A percentile compares a stretch with the other conserved stretches of the same genome.
Conservation (phyloP, 2,329 filamentous ascomycete genomes). For the Hirsutella thompsonii region DNA sequence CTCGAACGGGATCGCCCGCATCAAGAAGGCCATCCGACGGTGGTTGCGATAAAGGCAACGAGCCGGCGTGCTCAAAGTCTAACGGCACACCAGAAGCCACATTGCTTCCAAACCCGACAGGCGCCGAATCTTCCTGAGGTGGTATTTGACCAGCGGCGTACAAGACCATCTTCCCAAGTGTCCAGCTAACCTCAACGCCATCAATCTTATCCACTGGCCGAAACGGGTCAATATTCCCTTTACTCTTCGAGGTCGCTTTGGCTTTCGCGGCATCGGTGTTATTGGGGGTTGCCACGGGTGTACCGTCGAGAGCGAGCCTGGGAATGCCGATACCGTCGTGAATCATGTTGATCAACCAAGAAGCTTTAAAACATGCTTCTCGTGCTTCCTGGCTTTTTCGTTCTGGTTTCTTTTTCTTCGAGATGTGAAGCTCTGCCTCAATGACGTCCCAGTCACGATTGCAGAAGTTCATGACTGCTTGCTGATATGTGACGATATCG, state of each 20-base stretch:
- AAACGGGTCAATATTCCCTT: conserved; percentile 73
- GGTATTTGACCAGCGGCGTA: conserved; percentile 86
- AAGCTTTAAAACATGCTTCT: conserved; percentile 94
- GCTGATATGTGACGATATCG: conserved; percentile 81
- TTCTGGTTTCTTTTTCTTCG: conserved; percentile 60
- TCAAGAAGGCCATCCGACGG: conserved; percentile 29
- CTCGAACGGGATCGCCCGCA: conserved; percentile 15
- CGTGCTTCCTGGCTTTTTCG: conserved; percentile 68
- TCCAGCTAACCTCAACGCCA: conserved; percentile 91
- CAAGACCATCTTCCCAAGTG: conserved; percentile 87
- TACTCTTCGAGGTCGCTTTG: conserved; percentile 51
- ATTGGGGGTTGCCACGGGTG: conserved; percentile 43
- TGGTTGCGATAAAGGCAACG: conserved; percentile 22
- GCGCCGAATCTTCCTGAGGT: conserved; percentile 41
- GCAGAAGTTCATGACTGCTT: conserved; percentile 75
- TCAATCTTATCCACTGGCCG: conserved; percentile 88
- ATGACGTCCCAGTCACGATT: conserved; percentile 72
- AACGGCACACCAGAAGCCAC: conserved; percentile 45
- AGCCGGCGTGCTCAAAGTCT: conserved; percentile 78
- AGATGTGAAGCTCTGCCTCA: conserved; percentile 46
- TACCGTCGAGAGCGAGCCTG: conserved; percentile 63
- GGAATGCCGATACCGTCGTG: conserved; percentile 95
- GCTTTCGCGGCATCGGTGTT: conserved; percentile 50
- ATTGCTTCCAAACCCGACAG: conserved; percentile 91
- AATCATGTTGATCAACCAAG: conserved; percentile 92